Evolutionary conservation across 2,329 filamentous ascomycete species (phyloP).

Genomic region (Trichophaea hybrida): DNA sequence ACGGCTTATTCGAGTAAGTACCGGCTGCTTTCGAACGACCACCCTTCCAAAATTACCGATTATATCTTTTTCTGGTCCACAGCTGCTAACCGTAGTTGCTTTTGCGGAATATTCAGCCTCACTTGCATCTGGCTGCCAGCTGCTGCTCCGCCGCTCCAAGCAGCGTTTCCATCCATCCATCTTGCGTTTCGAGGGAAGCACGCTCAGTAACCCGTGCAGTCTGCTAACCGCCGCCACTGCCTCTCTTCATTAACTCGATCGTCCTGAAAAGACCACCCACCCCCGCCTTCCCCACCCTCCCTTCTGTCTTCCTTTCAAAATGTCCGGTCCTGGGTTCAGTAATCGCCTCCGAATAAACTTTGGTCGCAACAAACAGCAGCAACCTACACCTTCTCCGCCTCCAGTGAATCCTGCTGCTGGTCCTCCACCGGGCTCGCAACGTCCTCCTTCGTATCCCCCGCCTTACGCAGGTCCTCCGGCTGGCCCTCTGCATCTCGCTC

Average conservation of each 20-base stretch:
- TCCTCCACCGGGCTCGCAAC: conserved; percentile 8
- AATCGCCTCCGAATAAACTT: conserved; percentile 2
- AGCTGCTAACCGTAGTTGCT: no score
- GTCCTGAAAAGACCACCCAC: neutral
- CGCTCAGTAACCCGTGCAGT: neutral
- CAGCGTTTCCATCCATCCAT: neutral
- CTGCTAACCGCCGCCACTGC: neutral
- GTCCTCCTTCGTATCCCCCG: conserved; percentile 18
- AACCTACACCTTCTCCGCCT: neutral
- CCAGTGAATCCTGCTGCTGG: neutral
- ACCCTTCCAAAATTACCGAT: no score
- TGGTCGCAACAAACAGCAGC: conserved; percentile 2
- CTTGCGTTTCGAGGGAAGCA: neutral
- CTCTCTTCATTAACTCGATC: neutral
- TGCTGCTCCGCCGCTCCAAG: no score
- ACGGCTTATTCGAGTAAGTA: no score
- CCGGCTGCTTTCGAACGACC: no score
- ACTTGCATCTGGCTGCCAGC: no score
- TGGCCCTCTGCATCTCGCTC: conserved; percentile 10
- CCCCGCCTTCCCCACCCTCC: neutral
- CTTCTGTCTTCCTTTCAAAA: neutral
- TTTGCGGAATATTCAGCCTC: no score
- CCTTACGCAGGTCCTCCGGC: conserved; percentile 16
- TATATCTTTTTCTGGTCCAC: no score
- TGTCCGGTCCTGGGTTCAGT: neutral